These are phyloP conservation scores for Leccinum arenicola DNA, from an alignment of 768 basidiomycete species.

Conservation along the genomic window DNA sequence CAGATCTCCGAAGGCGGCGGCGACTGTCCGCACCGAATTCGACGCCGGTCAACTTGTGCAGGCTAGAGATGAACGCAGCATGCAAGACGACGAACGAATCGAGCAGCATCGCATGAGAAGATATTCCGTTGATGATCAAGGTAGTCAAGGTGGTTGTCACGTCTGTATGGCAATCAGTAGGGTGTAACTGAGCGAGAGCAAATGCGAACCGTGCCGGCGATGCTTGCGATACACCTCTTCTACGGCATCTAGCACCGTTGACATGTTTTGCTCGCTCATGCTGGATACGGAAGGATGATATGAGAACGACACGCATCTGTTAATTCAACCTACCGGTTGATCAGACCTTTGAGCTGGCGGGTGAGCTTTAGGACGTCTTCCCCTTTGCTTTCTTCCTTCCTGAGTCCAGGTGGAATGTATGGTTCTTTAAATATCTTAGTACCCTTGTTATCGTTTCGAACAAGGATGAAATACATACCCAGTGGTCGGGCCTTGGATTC, in stretches of 20 bases:
- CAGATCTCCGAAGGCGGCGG: background rate
- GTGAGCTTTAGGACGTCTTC: constrained; percentile 56
- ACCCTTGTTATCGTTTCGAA: background rate
- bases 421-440: constrained; percentile 33
- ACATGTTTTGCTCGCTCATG: constrained; percentile 88
- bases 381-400: constrained; percentile 40
- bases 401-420: constrained; percentile 84
- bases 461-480: constrained; percentile 12
- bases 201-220: constrained; percentile 66
- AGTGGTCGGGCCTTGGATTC: constrained; percentile 3
- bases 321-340: constrained; percentile 64
- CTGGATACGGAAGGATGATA: constrained; percentile 36
- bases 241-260: constrained; percentile 65
- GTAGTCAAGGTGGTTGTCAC: constrained; percentile 77
- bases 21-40: constrained; percentile 73
- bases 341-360: constrained; percentile 78
- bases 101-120: constrained; percentile 74
- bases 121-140: constrained; percentile 75
- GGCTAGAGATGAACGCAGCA: constrained; percentile 77
- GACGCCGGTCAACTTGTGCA: constrained; percentile 79
- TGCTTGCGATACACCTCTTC: constrained; percentile 77
- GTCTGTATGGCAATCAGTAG: constrained; percentile 45
- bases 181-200: background rate
- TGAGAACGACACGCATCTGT: background rate
- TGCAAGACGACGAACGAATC: constrained; percentile 90